These are phyloP conservation scores for Camelina sativa DNA, from an alignment of 345 rosid genomes.

Conservation along the genomic window DNA sequence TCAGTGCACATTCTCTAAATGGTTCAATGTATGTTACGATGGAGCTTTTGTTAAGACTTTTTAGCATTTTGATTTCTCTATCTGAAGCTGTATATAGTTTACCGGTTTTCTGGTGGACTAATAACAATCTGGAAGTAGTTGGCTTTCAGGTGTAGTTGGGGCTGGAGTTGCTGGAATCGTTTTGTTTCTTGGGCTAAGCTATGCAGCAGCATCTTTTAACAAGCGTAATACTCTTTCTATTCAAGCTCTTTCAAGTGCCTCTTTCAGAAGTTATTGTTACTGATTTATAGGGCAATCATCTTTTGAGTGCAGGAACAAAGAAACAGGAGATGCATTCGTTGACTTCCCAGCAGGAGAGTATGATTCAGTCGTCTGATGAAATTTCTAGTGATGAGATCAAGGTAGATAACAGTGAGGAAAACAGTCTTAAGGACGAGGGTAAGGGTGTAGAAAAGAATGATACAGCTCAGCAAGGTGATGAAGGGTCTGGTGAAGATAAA, in stretches of 20 bases:
- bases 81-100: constrained; percentile 28
- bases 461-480: constrained; percentile 45
- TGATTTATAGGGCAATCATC: background rate
- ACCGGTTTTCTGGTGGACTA: constrained; percentile 53
- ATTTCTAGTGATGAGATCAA: constrained; percentile 42
- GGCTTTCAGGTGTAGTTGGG: constrained; percentile 79
- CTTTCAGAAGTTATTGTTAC: background rate
- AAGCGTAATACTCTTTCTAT: constrained; percentile 51
- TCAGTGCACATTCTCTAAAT: background rate
- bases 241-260: background rate
- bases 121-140: constrained; percentile 73
- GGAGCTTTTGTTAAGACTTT: background rate
- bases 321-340: constrained; percentile 72
- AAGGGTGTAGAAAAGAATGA: constrained; percentile 45
- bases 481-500: constrained; percentile 44
- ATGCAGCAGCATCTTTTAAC: constrained; percentile 63
- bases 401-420: constrained; percentile 45
- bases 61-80: constrained; percentile 10
- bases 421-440: constrained; percentile 38
- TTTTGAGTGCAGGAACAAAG: constrained; percentile 53
- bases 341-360: constrained; percentile 63
- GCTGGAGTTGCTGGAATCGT: constrained; percentile 76
- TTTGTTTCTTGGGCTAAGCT: constrained; percentile 61
- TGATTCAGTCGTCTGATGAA: constrained; percentile 48
- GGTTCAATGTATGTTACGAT: constrained; percentile 14